A percentile compares a stretch with the other conserved stretches of the same genome.
phyloP scores from a whole-genome alignment of 805 yeast species.

The Clavispora fructus region DNA sequence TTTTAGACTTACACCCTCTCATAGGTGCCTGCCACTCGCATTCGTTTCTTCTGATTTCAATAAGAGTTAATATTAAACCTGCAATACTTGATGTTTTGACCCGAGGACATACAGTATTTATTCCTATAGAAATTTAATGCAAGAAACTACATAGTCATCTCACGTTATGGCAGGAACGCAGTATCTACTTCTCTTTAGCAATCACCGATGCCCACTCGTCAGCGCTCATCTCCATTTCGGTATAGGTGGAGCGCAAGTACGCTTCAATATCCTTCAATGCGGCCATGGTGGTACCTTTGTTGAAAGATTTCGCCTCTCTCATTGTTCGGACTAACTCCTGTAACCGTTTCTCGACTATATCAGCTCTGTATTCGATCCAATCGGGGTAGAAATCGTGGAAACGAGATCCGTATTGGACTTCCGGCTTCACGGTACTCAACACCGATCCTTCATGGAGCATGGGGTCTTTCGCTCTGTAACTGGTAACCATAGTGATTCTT shows the following conservation, averaged over 20 bases:
- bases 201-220: conserved; percentile 11
- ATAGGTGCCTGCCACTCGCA: neutral
- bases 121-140: neutral
- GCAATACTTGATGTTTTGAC: neutral
- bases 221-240: conserved; percentile 13
- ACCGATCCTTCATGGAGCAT: conserved; percentile 25
- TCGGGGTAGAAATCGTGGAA: conserved; percentile 33
- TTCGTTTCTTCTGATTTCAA: neutral
- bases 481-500: conserved; percentile 40
- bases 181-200: conserved; percentile 2
- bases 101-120: neutral
- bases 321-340: conserved; percentile 15
- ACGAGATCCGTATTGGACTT: conserved; percentile 29
- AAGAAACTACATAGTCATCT: neutral
- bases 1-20: neutral
- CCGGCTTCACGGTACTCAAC: conserved; percentile 36
- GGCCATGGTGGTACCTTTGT: conserved; percentile 20
- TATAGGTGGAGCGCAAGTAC: conserved; percentile 11
- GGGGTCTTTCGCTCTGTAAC: conserved; percentile 31
- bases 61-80: neutral
- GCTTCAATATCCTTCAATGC: conserved; percentile 11
- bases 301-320: conserved; percentile 16
- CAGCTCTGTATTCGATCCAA: conserved; percentile 30
- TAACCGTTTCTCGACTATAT: conserved; percentile 22
- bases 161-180: neutral